Percentiles rank a stretch among this genome's conserved stretches.
Conservation (phyloP, 306 rosid species). For the Vigna radiata region DNA sequence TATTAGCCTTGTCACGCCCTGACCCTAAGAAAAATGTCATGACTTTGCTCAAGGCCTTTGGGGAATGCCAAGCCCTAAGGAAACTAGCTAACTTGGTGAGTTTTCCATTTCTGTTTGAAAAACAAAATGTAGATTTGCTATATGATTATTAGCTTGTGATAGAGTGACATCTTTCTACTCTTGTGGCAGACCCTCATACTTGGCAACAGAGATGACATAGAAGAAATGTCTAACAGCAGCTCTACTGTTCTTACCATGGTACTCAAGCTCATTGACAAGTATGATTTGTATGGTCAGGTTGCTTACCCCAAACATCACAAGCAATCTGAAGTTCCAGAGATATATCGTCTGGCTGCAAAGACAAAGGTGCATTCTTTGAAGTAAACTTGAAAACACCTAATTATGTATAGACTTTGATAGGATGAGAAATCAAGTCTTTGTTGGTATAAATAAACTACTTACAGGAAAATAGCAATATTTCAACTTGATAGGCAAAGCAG, state of each 20-base stretch:
- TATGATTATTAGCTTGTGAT: neutral
- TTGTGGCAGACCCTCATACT: conserved; percentile 75
- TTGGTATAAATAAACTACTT: neutral
- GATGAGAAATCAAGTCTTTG: neutral
- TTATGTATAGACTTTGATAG: conserved; percentile 10
- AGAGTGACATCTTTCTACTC: conserved; percentile 34
- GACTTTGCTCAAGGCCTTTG: conserved; percentile 84
- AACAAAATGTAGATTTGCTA: neutral
- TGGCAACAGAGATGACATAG: conserved; percentile 85
- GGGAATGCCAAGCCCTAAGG: conserved; percentile 73
- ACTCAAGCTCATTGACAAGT: conserved; percentile 80
- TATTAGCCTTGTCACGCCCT: conserved; percentile 89
- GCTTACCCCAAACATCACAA: conserved; percentile 92
- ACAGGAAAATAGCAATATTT: too few species aligned
- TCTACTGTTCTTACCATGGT: conserved; percentile 69
- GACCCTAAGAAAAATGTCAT: conserved; percentile 91
- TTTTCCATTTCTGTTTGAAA: conserved; percentile 21
- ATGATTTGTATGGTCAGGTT: conserved; percentile 83
- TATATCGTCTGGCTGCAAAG: conserved; percentile 84
- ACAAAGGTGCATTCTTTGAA: conserved; percentile 65
- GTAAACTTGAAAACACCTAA: neutral
- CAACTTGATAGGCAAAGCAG: neutral
- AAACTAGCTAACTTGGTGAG: conserved; percentile 82
- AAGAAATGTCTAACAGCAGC: conserved; percentile 75
- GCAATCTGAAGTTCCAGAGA: conserved; percentile 81